Evolutionary conservation across 1,284 basidiomycete genomes (phyloP), one percentile per base, ranked within the genome.

Genomic region (Trichosporon sp.): DNA sequence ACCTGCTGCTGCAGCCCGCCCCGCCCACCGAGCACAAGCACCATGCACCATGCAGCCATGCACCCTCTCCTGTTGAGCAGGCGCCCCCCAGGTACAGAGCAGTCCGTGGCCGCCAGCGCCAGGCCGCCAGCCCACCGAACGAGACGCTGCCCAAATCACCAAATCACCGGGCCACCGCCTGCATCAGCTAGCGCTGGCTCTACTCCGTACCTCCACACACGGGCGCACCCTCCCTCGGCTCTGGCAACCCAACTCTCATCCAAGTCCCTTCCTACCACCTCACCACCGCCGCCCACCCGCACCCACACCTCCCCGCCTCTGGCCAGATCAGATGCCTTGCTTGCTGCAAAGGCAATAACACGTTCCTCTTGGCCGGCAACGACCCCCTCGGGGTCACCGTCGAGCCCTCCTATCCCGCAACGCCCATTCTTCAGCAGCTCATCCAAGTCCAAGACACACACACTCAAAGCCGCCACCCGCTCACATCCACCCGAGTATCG

Each of bases 321-420:
- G 35, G 67, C 56, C 56, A n/a, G 13, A 31, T 60, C 56, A 21
- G 15, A 72, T 72, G 70, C 64, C 64, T 66, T 65, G 64, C 68
- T 65, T 62, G 53, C 32, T 31, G 31, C 42, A 29, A 67, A 72
- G 70, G 64, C 68, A 68, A 23, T 69, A 68, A 65, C 68, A 72
- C 68, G 62, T 65, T 60, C 63, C 66, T 66, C 42, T 32, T 62
- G 71, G 71, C 71, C 71, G 71, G 71, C 71, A 69, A 65, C 65
- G 70, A 70, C 71, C 71, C 70, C 62, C 64, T 56, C 62, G 62
- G 71, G 71, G 71, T 72, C 68, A 67, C 42, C 68, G 71, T 72
- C 71, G 71, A 72, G 71, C 71, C 70, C 63, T 25, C 47, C 27
- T 47, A 18, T 38, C 27, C 31, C 35, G 32, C 60, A 47, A 34